Evolutionary conservation across 2,329 filamentous ascomycete species (phyloP).

Genomic region (Phyllachora maydis): DNA sequence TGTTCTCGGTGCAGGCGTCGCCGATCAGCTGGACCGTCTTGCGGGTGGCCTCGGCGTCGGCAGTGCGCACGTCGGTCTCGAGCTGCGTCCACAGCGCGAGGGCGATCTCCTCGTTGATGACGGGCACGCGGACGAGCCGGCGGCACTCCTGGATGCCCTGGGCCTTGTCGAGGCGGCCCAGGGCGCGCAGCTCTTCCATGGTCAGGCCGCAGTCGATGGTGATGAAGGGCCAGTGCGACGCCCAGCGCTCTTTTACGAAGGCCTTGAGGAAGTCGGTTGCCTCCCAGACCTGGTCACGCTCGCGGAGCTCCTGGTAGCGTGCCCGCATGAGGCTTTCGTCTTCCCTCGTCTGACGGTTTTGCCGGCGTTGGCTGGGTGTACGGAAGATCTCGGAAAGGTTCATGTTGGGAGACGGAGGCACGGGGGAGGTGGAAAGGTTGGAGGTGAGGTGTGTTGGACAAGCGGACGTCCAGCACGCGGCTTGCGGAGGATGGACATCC

Average conservation of each 20-base stretch:
- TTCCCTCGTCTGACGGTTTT: background rate
- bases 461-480: no score
- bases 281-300: slow-evolving; percentile 2
- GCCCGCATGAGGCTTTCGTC: background rate
- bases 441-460: no score
- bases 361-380: background rate
- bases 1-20: no score
- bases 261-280: slow-evolving; percentile 5
- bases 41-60: no score
- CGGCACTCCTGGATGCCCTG: slow-evolving; percentile 5
- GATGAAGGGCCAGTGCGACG: slow-evolving; percentile 3
- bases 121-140: slow-evolving; percentile 7
- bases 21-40: no score
- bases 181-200: slow-evolving; percentile 4
- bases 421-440: no score
- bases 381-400: background rate
- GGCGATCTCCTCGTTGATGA: slow-evolving; percentile 8
- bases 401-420: no score
- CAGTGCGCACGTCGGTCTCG: no score
- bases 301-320: background rate
- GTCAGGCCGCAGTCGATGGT: slow-evolving; percentile 5
- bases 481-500: no score
- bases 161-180: slow-evolving; percentile 4
- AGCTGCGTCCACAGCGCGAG: slow-evolving; percentile 6
- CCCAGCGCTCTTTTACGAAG: slow-evolving; percentile 5